Evolutionary conservation across 495 filamentous ascomycete species (phyloP).

Genomic region (Xylaria sp.): DNA sequence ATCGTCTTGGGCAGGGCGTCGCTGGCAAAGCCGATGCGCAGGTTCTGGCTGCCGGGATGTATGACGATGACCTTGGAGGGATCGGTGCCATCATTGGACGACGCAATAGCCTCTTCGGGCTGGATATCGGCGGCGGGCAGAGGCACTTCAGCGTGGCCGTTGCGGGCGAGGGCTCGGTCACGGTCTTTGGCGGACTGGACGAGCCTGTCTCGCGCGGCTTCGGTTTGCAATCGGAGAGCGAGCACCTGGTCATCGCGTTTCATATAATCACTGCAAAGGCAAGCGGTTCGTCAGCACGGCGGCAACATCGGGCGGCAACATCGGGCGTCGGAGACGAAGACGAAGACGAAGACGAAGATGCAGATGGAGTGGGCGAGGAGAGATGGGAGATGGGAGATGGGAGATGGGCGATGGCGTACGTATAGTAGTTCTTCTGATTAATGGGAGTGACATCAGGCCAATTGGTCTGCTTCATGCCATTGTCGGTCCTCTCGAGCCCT

Average conservation of each 20-base stretch:
- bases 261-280: conserved; percentile 78
- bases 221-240: conserved; percentile 82
- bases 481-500: conserved; percentile 96
- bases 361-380: too few relatives aligned
- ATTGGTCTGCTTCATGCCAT: conserved; percentile 91
- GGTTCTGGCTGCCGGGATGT: conserved; percentile 96
- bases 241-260: conserved; percentile 97
- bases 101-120: conserved; percentile 63
- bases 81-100: conserved; percentile 68
- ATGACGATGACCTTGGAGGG: conserved; percentile 92
- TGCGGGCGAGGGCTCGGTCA: conserved; percentile 81
- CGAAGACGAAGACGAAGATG: too few relatives aligned
- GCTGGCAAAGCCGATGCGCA: conserved; percentile 89
- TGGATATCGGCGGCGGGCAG: conserved; percentile 62
- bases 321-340: background rate
- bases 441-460: conserved; percentile 93
- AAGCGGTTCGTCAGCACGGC: conserved; percentile 4
- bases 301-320: background rate
- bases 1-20: conserved; percentile 93
- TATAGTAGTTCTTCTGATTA: conserved; percentile 99
- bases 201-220: conserved; percentile 79
- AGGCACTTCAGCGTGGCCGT: conserved; percentile 68
- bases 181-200: conserved; percentile 83
- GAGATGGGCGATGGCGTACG: conserved; percentile 63
- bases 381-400: too few relatives aligned